phyloP scores from a whole-genome alignment of 2,329 filamentous ascomycete genomes.

The Orbilia javanica region DNA sequence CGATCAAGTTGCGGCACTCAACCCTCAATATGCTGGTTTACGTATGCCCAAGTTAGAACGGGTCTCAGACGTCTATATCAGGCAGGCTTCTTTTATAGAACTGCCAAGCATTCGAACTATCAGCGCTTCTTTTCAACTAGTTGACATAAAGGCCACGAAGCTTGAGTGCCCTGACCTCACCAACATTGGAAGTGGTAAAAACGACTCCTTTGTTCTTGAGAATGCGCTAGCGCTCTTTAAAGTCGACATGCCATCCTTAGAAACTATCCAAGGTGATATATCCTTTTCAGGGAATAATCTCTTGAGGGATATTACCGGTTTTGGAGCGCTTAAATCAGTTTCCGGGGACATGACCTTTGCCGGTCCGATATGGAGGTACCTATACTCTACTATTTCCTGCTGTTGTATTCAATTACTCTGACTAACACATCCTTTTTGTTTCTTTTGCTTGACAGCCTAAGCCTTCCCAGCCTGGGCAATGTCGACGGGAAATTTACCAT shows the following conservation, averaged over 20 bases:
- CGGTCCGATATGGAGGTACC: conserved; percentile 30
- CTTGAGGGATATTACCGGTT: conserved; percentile 2
- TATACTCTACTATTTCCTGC: not conserved
- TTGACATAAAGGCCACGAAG: not conserved
- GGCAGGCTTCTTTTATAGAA: not conserved
- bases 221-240: not conserved
- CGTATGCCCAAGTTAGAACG: not conserved
- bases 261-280: conserved; percentile 4
- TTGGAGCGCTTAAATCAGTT: conserved; percentile 8
- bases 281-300: conserved; percentile 12
- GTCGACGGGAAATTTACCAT: conserved; percentile 29
- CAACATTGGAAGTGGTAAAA: not conserved
- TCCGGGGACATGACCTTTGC: not conserved
- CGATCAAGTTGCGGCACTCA: not conserved
- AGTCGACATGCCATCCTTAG: conserved; percentile 1
- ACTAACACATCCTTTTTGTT: not conserved
- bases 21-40: not conserved
- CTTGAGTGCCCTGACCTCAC: conserved; percentile 8
- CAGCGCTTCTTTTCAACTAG: not conserved
- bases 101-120: not conserved
- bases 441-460: not conserved
- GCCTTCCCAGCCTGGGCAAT: conserved; percentile 7
- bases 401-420: not conserved
- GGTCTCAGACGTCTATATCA: conserved; percentile 15
- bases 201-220: conserved; percentile 3